Conservation (phyloP, 345 rosid genomes). For the Acer saccharum region DNA sequence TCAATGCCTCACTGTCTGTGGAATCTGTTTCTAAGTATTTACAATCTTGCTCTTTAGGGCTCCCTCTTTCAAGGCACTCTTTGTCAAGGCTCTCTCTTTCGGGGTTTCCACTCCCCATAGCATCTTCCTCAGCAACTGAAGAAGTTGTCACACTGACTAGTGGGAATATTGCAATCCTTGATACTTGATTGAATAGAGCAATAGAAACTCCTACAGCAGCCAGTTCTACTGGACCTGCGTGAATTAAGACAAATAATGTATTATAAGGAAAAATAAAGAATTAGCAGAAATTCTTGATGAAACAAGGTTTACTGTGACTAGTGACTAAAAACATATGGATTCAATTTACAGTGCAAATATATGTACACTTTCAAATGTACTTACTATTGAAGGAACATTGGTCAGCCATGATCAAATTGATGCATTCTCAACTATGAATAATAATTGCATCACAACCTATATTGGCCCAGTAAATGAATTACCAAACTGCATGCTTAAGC, state of each 20-base stretch:
- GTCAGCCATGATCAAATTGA: too few species aligned
- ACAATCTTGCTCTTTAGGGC: slow-evolving; percentile 19
- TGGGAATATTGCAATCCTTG: slow-evolving; percentile 91
- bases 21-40: slow-evolving; percentile 49
- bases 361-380: neutral
- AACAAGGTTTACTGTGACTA: neutral
- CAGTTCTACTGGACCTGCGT: slow-evolving; percentile 80
- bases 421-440: too few species aligned
- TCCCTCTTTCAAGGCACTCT: slow-evolving; percentile 7
- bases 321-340: neutral
- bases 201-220: slow-evolving; percentile 98
- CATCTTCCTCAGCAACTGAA: slow-evolving; percentile 97
- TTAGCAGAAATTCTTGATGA: too few species aligned
- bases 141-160: slow-evolving; percentile 96
- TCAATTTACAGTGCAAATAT: too few species aligned
- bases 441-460: too few species aligned
- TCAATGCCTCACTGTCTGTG: slow-evolving; percentile 38
- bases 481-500: neutral
- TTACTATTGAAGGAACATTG: too few species aligned
- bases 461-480: neutral
- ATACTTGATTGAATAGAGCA: slow-evolving; percentile 91
- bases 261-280: too few species aligned
- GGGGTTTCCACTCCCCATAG: slow-evolving; percentile 30
- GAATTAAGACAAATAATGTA: neutral
- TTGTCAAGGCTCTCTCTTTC: slow-evolving; percentile 19